Percentiles rank a stretch among this genome's conserved stretches.
Conservation (phyloP, 2,329 filamentous ascomycete genomes). For the Cercospora zeae-maydis region DNA sequence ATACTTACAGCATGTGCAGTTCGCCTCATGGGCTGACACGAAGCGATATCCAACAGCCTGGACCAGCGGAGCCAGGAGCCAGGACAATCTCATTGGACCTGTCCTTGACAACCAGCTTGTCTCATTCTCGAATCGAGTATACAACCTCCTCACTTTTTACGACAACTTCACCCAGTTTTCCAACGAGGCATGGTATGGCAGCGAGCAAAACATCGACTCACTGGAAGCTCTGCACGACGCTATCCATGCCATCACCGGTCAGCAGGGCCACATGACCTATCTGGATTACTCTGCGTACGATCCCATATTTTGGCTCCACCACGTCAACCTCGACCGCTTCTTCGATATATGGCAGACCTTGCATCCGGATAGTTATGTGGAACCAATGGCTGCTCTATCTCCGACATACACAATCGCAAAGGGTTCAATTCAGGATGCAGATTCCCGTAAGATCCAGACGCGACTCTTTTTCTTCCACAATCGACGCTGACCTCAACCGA, state of each 20-base stretch:
- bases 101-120: slow-evolving; percentile 52
- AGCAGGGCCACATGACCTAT: slow-evolving; percentile 65
- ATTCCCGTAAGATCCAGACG: slow-evolving; percentile 26
- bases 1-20: slow-evolving; percentile 41
- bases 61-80: slow-evolving; percentile 50
- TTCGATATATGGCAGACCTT: slow-evolving; percentile 75
- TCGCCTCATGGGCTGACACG: slow-evolving; percentile 58
- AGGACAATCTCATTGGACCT: slow-evolving; percentile 54
- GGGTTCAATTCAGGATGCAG: slow-evolving; percentile 44
- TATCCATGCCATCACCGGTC: slow-evolving; percentile 53
- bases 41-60: slow-evolving; percentile 53
- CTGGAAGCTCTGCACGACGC: slow-evolving; percentile 48
- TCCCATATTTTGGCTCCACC: slow-evolving; percentile 74
- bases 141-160: slow-evolving; percentile 65
- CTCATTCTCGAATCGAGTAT: slow-evolving; percentile 60
- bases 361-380: slow-evolving; percentile 64
- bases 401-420: slow-evolving; percentile 59
- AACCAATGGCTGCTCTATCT: slow-evolving; percentile 50
- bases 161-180: slow-evolving; percentile 65
- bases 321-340: slow-evolving; percentile 68
- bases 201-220: slow-evolving; percentile 56
- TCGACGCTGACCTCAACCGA: slow-evolving; percentile 1
- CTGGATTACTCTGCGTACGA: slow-evolving; percentile 72
- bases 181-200: slow-evolving; percentile 59
- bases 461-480: neutral